Percentiles rank a stretch among this genome's conserved stretches.
Conservation (phyloP, 2,329 filamentous ascomycete species). For the Graphilbum fragrans region DNA sequence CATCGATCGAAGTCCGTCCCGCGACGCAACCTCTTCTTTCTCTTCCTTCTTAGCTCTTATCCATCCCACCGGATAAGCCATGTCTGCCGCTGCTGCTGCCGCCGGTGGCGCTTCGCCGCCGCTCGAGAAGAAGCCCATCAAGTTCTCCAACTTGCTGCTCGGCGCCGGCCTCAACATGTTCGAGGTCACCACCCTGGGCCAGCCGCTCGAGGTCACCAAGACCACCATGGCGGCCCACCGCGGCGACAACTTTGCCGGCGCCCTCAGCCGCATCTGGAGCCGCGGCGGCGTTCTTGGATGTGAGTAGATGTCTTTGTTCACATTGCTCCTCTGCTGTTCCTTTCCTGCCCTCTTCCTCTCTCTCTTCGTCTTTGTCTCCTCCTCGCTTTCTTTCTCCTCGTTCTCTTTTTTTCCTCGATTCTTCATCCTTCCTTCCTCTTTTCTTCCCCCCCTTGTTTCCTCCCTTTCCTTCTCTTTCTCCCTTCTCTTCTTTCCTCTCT, state of each 20-base stretch:
- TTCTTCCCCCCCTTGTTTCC: background rate
- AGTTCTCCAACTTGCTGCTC: slow-evolving; percentile 97
- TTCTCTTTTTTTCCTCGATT: background rate
- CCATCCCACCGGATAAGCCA: slow-evolving; percentile 31
- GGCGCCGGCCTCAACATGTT: slow-evolving; percentile 93
- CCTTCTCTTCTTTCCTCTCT: background rate
- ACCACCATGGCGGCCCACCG: slow-evolving; percentile 99
- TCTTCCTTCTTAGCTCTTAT: background rate
- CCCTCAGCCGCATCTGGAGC: slow-evolving; percentile 80
- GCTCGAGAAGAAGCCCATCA: slow-evolving; percentile 98
- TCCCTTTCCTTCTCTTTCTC: background rate
- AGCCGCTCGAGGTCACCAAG: slow-evolving; percentile 97
- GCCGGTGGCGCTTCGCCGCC: slow-evolving; percentile 32
- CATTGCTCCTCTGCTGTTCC: too few relatives aligned
- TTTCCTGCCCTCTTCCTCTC: background rate
- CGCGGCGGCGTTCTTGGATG: slow-evolving; percentile 90
- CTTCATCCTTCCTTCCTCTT: background rate
- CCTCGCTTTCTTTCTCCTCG: background rate
- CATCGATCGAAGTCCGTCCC: background rate
- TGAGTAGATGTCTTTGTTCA: slow-evolving; percentile 43
- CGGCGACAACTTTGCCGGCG: slow-evolving; percentile 69
- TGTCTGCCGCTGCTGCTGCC: slow-evolving; percentile 47
- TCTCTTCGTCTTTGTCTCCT: background rate
- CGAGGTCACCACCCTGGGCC: slow-evolving; percentile 56
- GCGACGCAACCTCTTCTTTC: background rate